Conservation (phyloP, 352 stramenopile species). For the Globisporangium irregulare region DNA sequence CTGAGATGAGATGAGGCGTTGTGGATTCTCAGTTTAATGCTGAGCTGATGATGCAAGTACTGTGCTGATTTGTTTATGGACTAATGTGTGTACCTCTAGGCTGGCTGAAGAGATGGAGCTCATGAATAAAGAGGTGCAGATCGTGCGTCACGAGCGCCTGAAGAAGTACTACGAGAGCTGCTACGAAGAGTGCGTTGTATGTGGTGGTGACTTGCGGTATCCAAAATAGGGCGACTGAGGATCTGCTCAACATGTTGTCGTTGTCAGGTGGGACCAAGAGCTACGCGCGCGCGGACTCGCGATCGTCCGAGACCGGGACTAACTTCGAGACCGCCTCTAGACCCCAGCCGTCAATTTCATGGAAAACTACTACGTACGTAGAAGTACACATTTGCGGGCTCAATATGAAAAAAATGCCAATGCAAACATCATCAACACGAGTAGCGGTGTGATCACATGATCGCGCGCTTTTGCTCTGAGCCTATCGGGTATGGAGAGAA, state of each 20-base stretch:
- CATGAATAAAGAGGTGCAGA: constrained; percentile 68
- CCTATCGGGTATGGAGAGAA: neutral
- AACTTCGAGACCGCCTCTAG: constrained; percentile 8
- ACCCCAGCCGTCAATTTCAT: neutral
- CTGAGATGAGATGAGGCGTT: constrained; percentile 1
- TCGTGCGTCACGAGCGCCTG: constrained; percentile 60
- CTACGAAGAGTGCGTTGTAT: constrained; percentile 53
- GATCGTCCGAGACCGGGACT: constrained; percentile 69
- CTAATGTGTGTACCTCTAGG: constrained; percentile 19
- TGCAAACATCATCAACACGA: neutral
- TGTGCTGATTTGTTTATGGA: neutral
- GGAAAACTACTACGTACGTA: neutral
- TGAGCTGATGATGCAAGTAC: neutral
- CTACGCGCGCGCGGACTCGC: constrained; percentile 64
- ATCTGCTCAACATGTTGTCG: neutral
- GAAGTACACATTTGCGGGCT: neutral
- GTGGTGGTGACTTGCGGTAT: neutral
- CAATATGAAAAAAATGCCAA: neutral
- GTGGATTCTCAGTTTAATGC: neutral
- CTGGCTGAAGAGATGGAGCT: constrained; percentile 72
- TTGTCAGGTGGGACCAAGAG: constrained; percentile 61
- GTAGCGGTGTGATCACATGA: neutral
- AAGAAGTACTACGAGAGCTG: constrained; percentile 74
- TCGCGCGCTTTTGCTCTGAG: no score
- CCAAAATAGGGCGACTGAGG: neutral